These are phyloP conservation scores for Trichomonascaceae sp. DNA, from an alignment of 1,139 yeast species.

Conservation along the genomic window DNA sequence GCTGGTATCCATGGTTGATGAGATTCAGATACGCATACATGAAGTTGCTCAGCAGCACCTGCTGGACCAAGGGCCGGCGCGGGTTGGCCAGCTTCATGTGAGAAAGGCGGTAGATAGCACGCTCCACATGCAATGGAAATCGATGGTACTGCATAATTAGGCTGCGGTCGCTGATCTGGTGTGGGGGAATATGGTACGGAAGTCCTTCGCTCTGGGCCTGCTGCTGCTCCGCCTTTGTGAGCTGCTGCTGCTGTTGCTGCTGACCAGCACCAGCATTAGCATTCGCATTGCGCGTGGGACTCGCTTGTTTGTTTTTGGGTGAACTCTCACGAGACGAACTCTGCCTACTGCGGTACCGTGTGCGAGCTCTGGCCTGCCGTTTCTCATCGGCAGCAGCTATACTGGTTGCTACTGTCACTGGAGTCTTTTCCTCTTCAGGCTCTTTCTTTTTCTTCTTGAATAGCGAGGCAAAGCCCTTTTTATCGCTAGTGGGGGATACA, in stretches of 20 bases:
- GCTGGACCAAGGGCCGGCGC: slow-evolving; percentile 79
- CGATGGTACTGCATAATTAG: slow-evolving; percentile 34
- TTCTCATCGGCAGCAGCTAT: slow-evolving; percentile 7
- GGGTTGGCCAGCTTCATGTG: slow-evolving; percentile 92
- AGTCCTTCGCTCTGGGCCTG: slow-evolving; percentile 18
- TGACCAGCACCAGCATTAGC: slow-evolving; percentile 1
- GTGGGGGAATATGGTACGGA: slow-evolving; percentile 27
- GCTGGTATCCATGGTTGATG: slow-evolving; percentile 57
- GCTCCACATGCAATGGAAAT: slow-evolving; percentile 87
- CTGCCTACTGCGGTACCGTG: slow-evolving; percentile 7
- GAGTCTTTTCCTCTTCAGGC: slow-evolving; percentile 5
- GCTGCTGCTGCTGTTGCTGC: slow-evolving; percentile 6
- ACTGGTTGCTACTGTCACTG: slow-evolving; percentile 7
- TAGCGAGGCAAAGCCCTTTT: slow-evolving; percentile 11
- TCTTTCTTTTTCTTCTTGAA: slow-evolving; percentile 13
- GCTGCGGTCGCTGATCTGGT: slow-evolving; percentile 26
- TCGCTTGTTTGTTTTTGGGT: neutral
- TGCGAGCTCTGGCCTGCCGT: too few species aligned
- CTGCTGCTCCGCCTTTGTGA: slow-evolving; percentile 10
- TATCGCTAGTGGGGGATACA: slow-evolving; percentile 3
- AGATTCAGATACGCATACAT: slow-evolving; percentile 94
- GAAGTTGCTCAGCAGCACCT: slow-evolving; percentile 82
- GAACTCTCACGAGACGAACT: slow-evolving; percentile 10
- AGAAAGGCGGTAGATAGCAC: slow-evolving; percentile 85
- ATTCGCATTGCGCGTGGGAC: neutral